Conservation (phyloP, 2,329 filamentous ascomycete genomes). For the Juglanconis juglandina region DNA sequence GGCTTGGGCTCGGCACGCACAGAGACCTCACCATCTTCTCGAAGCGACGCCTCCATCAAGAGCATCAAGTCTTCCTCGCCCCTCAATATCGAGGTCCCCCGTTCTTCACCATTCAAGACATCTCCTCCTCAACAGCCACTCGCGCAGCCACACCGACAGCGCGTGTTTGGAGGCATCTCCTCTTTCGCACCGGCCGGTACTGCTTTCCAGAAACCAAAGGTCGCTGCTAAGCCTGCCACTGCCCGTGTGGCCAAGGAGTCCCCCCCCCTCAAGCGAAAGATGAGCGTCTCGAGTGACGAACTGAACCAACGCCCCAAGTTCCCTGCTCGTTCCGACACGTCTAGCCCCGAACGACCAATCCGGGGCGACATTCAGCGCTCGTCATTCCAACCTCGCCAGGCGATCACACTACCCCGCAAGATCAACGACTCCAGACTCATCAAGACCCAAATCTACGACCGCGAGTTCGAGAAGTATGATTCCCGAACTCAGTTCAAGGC, state of each 20-base stretch:
- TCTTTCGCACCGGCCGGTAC: constrained; percentile 61
- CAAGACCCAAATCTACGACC: not conserved
- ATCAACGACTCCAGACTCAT: not conserved
- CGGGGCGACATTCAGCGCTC: constrained; percentile 64
- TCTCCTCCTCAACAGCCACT: constrained; percentile 28
- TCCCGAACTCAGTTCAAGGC: constrained; percentile 13
- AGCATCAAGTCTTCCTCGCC: constrained; percentile 41
- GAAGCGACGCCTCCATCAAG: constrained; percentile 18
- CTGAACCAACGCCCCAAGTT: constrained; percentile 31
- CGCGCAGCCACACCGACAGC: constrained; percentile 30
- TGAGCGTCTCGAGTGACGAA: constrained; percentile 32
- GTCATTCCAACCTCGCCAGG: constrained; percentile 40
- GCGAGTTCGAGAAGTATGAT: constrained; percentile 13
- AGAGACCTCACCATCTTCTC: not conserved
- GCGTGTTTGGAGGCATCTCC: constrained; percentile 56
- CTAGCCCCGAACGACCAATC: constrained; percentile 53
- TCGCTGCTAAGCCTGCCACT: constrained; percentile 18
- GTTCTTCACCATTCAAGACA: constrained; percentile 73
- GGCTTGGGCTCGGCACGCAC: constrained; percentile 7
- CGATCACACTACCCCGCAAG: constrained; percentile 29
- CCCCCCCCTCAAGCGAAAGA: constrained; percentile 16
- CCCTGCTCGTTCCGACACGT: constrained; percentile 50
- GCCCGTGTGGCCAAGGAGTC: constrained; percentile 12
- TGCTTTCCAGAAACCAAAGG: constrained; percentile 49
- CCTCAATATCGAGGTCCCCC: constrained; percentile 70